Evolutionary conservation across 768 basidiomycete species (phyloP), one percentile per base, ranked within the genome.

Genomic region (Tricholoma matsutake): DNA sequence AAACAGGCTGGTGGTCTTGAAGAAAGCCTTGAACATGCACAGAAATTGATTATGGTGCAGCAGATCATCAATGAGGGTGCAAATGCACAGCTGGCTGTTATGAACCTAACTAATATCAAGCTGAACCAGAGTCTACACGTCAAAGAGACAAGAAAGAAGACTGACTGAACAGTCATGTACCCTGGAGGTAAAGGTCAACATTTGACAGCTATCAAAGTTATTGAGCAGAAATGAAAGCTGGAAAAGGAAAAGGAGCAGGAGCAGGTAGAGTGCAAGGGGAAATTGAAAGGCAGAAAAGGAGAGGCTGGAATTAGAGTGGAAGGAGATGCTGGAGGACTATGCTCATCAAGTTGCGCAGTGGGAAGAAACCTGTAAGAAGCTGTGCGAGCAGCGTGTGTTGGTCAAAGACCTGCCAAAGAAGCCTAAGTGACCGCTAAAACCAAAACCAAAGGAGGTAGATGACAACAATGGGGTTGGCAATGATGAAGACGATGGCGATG

Each of bases 11-110:
- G 35, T 9, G 57, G 3, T 0, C 56, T 65, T n/a, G 39, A 54
- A 25, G 14, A 31, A 25, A 56, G 34, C 29, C 59, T 65, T 34
- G 16, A 41, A 1, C 25, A 20, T 51, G 61, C 61, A 14, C 39
- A 57, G 22, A 34, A 31, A 16, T 11, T 52, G 29, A 28, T 56
- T 4, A 20, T 9, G 13, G 58, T 25, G 2, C 59, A 66, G 34
- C n/a, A 69, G 11, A 54, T 49, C 6, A 67, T 69, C 49, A 65
- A 54, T 11, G 61, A 68, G 32, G 61, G 61, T 14, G 28, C 56
- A 7, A 63, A 63, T 47, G 65, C 65, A 29, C 64, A 65, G 51
- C 53, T 70, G 6, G 52, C 67, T 6, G 25, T 69, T 10, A 68
- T 69, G 49, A 65, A 70, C 56, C 52, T 70, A 37, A 56, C 31